phyloP scores from a whole-genome alignment of 345 rosid genomes.

The Raphanus raphanistrum region DNA sequence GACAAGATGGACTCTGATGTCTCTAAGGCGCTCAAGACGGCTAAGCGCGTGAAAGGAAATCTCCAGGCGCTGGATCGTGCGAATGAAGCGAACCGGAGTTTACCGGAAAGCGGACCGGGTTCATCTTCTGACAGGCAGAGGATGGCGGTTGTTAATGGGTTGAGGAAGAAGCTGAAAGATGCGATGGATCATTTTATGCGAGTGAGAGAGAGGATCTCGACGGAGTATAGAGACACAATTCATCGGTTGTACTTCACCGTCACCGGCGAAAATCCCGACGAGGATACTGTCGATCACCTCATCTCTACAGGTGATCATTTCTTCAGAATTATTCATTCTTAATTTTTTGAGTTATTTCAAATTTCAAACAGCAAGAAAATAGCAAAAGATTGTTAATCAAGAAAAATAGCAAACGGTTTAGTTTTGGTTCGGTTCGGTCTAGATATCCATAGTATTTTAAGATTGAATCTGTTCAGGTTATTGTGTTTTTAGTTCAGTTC shows the following conservation, averaged over 20 bases:
- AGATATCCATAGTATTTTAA: background rate
- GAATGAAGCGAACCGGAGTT: conserved; percentile 63
- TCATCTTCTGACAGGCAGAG: conserved; percentile 89
- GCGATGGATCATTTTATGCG: conserved; percentile 71
- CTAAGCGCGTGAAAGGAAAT: conserved; percentile 69
- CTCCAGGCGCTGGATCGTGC: conserved; percentile 81
- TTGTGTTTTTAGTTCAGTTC: background rate
- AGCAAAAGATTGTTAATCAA: conserved; percentile 4
- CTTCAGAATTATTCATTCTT: background rate
- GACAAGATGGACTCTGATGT: conserved; percentile 85
- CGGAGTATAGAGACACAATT: conserved; percentile 85
- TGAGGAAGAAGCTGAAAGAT: conserved; percentile 88
- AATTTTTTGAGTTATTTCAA: background rate
- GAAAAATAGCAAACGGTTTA: background rate
- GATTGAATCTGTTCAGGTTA: background rate
- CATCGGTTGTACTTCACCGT: conserved; percentile 80
- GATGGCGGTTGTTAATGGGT: conserved; percentile 73
- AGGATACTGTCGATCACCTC: conserved; percentile 65
- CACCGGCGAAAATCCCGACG: conserved; percentile 91
- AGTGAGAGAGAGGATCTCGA: conserved; percentile 67
- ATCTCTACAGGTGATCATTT: conserved; percentile 75
- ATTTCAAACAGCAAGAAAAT: conserved; percentile 1
- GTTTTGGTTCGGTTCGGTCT: background rate
- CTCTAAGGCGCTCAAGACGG: conserved; percentile 65
- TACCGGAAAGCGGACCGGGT: conserved; percentile 83